A percentile compares a stretch with the other conserved stretches of the same genome.
Conservation (phyloP, 768 basidiomycete species). For the Auricularia sp. region DNA sequence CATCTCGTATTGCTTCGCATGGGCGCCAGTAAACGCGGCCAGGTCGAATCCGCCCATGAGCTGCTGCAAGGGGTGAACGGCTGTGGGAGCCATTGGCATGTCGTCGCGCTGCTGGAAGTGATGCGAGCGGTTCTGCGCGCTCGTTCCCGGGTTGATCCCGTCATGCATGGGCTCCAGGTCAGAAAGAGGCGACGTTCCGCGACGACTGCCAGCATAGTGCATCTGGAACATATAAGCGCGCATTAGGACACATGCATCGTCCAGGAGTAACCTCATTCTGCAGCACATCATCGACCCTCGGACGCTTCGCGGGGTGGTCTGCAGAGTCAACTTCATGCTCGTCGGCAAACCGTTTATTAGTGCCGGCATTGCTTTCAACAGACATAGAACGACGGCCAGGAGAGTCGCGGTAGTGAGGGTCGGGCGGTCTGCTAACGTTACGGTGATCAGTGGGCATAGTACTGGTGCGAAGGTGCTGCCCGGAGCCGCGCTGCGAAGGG, state of each 20-base stretch:
- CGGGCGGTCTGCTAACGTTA: neutral
- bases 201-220: neutral
- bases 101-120: neutral
- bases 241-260: too few species aligned
- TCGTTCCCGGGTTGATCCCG: neutral
- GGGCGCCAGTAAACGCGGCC: neutral
- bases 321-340: neutral
- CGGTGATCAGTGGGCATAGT: neutral
- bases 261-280: too few species aligned
- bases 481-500: too few species aligned
- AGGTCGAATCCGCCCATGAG: neutral
- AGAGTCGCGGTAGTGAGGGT: neutral
- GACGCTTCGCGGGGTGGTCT: neutral
- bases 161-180: neutral
- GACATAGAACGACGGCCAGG: neutral
- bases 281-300: neutral
- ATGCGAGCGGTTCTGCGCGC: neutral
- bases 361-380: neutral
- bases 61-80: neutral
- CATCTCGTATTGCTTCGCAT: neutral
- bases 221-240: neutral
- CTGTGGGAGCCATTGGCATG: neutral
- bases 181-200: neutral
- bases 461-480: too few species aligned
- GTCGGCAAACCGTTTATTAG: neutral